Evolutionary conservation across 139 green algal species (phyloP).

Genomic region (Coelastrella sp.): DNA sequence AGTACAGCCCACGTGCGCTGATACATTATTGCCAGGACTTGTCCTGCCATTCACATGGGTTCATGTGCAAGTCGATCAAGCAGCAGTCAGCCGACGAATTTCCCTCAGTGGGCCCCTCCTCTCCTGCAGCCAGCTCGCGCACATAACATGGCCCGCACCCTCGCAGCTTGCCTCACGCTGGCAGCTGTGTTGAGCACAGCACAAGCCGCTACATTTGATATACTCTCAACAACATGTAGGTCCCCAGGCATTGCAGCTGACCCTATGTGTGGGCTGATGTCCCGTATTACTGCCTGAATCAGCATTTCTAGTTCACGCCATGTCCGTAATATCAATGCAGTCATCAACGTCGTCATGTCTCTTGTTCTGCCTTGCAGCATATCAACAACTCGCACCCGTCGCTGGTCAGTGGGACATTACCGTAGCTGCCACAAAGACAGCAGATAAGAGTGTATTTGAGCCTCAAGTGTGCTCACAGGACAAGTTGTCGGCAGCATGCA

Average conservation of each 20-base stretch:
- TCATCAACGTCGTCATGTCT: neutral
- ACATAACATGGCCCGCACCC: neutral
- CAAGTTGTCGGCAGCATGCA: constrained; percentile 18
- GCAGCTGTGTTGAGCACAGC: neutral
- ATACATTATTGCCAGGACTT: neutral
- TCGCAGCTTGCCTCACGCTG: neutral
- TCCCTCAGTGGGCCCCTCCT: too few species aligned
- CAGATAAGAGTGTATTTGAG: neutral
- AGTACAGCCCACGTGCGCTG: neutral
- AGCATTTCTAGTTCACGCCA: too few species aligned
- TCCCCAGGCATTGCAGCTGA: neutral
- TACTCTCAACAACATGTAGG: neutral
- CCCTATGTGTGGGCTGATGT: too few species aligned
- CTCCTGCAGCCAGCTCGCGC: neutral
- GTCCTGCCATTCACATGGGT: too few species aligned
- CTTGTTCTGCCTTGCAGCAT: constrained; percentile 1
- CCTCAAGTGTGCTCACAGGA: neutral
- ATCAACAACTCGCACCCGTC: constrained; percentile 29
- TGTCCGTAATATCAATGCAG: neutral
- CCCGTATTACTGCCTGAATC: too few species aligned
- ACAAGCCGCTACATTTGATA: neutral
- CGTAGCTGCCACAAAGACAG: neutral
- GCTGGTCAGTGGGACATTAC: constrained; percentile 40
- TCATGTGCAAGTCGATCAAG: too few species aligned
- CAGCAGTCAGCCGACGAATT: too few species aligned